Evolutionary conservation across 371 early-diverging fungal genomes (phyloP).

Genomic region (Mortierella sp.): DNA sequence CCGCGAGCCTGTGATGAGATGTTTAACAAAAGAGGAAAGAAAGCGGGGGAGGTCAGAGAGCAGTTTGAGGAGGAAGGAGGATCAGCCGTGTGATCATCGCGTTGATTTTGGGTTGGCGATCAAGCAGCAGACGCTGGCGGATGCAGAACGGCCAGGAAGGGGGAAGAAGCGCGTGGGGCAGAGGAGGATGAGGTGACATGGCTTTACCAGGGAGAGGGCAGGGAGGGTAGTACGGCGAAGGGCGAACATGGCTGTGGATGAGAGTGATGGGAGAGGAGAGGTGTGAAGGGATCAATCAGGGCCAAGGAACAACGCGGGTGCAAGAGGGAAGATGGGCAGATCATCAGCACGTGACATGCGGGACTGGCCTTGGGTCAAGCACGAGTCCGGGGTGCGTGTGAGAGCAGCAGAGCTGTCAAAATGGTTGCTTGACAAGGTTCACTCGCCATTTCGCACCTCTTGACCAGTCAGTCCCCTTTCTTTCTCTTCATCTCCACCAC

Average conservation of each 20-base stretch:
- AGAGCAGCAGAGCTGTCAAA: no score
- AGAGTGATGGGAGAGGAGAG: constrained; percentile 4
- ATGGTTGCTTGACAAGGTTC: no score
- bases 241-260: constrained; percentile 34
- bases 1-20: constrained; percentile 55
- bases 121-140: background rate
- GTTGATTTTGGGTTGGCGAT: constrained; percentile 12
- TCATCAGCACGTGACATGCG: no score
- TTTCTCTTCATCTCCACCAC: background rate
- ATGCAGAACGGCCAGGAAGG: no score
- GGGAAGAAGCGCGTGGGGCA: no score
- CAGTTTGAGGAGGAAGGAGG: no score
- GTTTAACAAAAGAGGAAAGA: background rate
- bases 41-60: background rate
- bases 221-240: constrained; percentile 49
- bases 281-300: background rate
- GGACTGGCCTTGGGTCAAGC: no score
- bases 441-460: background rate
- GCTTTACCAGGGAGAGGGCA: constrained; percentile 44
- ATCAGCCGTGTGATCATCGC: background rate
- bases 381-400: no score
- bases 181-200: no score
- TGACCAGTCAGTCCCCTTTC: constrained; percentile 1
- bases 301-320: constrained; percentile 3
- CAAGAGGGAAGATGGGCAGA: background rate